Percentiles rank a stretch among this genome's conserved stretches.
Conservation (phyloP, 2,329 filamentous ascomycete genomes). For the Fusarium redolens region DNA sequence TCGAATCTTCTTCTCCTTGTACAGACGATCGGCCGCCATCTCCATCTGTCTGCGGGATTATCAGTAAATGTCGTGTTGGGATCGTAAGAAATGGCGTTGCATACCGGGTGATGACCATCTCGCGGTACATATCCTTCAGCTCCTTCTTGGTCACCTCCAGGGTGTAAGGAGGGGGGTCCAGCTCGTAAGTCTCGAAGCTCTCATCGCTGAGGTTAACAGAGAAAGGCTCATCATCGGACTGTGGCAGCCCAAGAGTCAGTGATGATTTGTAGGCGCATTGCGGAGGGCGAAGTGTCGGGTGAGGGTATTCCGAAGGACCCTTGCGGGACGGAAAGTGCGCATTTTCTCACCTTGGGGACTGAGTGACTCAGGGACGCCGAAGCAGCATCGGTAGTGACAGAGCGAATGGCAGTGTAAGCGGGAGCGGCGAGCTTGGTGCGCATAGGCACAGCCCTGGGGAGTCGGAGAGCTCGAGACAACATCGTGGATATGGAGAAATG, state of each 20-base stretch:
- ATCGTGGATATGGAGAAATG: constrained; percentile 59
- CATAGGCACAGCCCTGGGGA: constrained; percentile 69
- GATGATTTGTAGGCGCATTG: background rate
- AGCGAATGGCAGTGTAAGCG: constrained; percentile 68
- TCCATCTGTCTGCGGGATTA: constrained; percentile 86
- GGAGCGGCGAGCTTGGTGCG: constrained; percentile 60
- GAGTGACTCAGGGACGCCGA: constrained; percentile 88
- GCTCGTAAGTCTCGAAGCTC: constrained; percentile 99
- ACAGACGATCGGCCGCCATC: constrained; percentile 97
- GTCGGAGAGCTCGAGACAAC: constrained; percentile 77
- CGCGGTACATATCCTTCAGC: constrained; percentile 98
- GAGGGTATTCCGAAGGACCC: constrained; percentile 7
- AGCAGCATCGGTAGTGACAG: constrained; percentile 95
- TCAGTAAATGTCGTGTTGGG: constrained; percentile 40
- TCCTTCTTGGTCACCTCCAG: constrained; percentile 96
- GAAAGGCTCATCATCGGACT: constrained; percentile 96
- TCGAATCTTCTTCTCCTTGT: constrained; percentile 99
- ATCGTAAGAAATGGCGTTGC: constrained; percentile 44
- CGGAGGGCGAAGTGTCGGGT: background rate
- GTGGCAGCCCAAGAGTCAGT: constrained; percentile 39
- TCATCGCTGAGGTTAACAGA: constrained; percentile 93
- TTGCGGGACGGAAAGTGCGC: constrained; percentile 36
- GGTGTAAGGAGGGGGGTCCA: constrained; percentile 94
- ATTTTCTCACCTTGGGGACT: constrained; percentile 60
- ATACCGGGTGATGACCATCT: constrained; percentile 96